phyloP scores from a whole-genome alignment of 2,329 filamentous ascomycete species.

The Paecilomyces variotii region DNA sequence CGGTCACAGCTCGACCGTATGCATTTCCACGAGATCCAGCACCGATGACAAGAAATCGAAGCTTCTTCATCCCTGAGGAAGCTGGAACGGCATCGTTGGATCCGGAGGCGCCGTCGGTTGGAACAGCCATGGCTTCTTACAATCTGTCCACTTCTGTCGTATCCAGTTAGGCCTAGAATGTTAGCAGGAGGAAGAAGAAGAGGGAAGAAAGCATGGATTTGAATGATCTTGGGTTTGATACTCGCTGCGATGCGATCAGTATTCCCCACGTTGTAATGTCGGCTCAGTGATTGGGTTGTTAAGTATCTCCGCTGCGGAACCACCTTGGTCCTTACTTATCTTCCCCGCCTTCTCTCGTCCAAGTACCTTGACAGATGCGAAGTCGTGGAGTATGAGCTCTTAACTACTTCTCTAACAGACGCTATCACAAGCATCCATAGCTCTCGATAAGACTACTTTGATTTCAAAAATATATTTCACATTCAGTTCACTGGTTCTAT shows the following conservation, averaged over 20 bases:
- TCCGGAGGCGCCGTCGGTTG: background rate
- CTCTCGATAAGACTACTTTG: too few species aligned
- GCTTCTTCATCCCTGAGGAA: slow-evolving; percentile 16
- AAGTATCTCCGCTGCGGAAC: background rate
- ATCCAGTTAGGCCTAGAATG: background rate
- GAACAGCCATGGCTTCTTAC: background rate
- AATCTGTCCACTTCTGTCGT: background rate
- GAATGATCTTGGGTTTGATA: background rate
- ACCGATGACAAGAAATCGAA: slow-evolving; percentile 70
- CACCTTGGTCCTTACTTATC: too few species aligned
- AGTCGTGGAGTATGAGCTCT: too few species aligned
- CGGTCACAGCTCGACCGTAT: slow-evolving; percentile 62
- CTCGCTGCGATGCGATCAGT: background rate
- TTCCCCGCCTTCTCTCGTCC: too few species aligned
- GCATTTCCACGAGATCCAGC: slow-evolving; percentile 70
- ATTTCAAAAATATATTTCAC: too few species aligned
- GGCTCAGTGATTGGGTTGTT: background rate
- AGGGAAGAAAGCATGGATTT: background rate
- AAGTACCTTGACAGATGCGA: too few species aligned
- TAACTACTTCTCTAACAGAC: too few species aligned
- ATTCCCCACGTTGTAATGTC: background rate
- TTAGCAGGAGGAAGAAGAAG: background rate
- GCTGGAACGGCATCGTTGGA: background rate
- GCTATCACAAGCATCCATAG: too few species aligned
- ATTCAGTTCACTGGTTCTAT: too few species aligned